Conservation (phyloP, 2,329 filamentous ascomycete genomes). For the Leptodontidium sp. region DNA sequence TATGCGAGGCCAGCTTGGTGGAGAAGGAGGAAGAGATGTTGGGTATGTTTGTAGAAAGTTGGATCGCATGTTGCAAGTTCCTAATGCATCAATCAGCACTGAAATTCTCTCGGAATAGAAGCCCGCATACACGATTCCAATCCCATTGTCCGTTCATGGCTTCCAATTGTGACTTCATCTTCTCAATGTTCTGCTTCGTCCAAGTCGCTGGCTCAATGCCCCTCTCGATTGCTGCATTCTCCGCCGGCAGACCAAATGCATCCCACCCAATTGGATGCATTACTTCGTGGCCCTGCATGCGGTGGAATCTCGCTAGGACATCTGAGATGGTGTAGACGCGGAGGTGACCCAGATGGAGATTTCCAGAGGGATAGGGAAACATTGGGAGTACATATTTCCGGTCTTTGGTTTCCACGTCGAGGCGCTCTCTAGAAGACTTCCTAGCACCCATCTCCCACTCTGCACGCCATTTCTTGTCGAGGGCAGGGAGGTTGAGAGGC, state of each 20-base stretch:
- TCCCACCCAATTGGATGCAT: slow-evolving; percentile 96
- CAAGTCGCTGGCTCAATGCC: slow-evolving; percentile 80
- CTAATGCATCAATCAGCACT: slow-evolving; percentile 52
- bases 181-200: slow-evolving; percentile 81
- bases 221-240: slow-evolving; percentile 88
- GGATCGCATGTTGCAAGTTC: slow-evolving; percentile 87
- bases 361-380: slow-evolving; percentile 93
- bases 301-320: slow-evolving; percentile 78
- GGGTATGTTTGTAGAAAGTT: slow-evolving; percentile 88
- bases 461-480: slow-evolving; percentile 44
- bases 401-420: neutral
- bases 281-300: slow-evolving; percentile 77
- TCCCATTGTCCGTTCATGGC: slow-evolving; percentile 85
- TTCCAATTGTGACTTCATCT: slow-evolving; percentile 84
- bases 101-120: neutral
- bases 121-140: slow-evolving; percentile 75
- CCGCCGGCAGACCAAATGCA: slow-evolving; percentile 87
- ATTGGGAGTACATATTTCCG: slow-evolving; percentile 82
- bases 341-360: slow-evolving; percentile 85
- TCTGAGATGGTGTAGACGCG: slow-evolving; percentile 92
- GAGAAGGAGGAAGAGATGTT: slow-evolving; percentile 83
- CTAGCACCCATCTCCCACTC: slow-evolving; percentile 32
- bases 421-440: neutral
- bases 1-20: slow-evolving; percentile 80
- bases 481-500: slow-evolving; percentile 35